Base-by-base conservation (phyloP, 1,139 yeast genomes). In the Debaryomycetaceae sp. region DNA sequence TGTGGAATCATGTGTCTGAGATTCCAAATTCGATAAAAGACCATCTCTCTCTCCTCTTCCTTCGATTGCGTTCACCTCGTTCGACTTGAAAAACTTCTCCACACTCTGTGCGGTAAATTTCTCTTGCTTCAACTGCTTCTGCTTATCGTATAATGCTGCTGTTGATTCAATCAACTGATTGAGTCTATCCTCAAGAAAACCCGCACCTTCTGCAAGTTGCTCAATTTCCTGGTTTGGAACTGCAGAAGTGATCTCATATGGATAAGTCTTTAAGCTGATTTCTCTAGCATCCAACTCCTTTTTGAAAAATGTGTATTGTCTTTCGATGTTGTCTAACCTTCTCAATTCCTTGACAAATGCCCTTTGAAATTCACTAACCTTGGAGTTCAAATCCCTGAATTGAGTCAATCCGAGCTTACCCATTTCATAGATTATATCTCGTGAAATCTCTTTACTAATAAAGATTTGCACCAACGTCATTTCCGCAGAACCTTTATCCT, bases 401-500 rank as follows among this genome's bases (percentile, higher is more conserved):
- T 84, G 87, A 36, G 84, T 67, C 42, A 77, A 61, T 38, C 84
- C 82, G 50, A 82, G 61, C 37, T 78, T 78, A 8, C 92, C 92
- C 35, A 85, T 64, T 18, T 79, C 68, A 54, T 81, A 78, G 35
- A 83, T 74, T 11, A 83, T 71, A 43, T 82, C 87, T 50, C 92
- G 67, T 2, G 85, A 67, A 17, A 79, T 76, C 60, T 85, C 94
- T 18, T 82, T 70, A 2, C 91, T 89, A 39, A 84, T 80, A 55
- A 83, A 84, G 51, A 85, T 63, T 56, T 84, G 87, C 34, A 83
- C 78, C 60, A 83, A 75, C 17, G 87, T 78, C 92, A 84, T 84
- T 52, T 81, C 86, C 77, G 92, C 92, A 38, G 92, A 84, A 57
- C 72, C 71, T 67, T 8, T 47, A 15, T 29, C 17, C 9, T 11